Evolutionary conservation across 2,329 filamentous ascomycete genomes (phyloP), one percentile per base, ranked within the genome.

Genomic region (Aspergillus pseudoviridinutans): DNA sequence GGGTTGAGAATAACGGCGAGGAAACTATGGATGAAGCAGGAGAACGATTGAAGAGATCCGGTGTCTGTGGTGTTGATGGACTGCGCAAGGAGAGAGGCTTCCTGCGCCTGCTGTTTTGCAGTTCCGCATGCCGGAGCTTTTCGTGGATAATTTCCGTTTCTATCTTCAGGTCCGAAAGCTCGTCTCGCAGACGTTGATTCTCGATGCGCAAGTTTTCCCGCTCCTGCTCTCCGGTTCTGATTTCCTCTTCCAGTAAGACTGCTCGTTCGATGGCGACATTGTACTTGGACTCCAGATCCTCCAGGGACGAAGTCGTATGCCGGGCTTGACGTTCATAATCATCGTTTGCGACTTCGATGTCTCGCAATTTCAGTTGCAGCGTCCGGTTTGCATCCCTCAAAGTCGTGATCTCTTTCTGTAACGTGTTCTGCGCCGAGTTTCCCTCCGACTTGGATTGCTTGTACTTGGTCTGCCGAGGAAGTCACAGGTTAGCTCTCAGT

Each of bases 281-380:
- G 76, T 94, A 97, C 76, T 97, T 99, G 61, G 90, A 93, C 77
- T 99, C 94, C 74, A 99, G 82, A 71, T 99, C 94, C 77, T 99
- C 94, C 61, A 97, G 84, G 52, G 93, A 97, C 49, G 92, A 97
- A 38, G 91, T 92, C 28, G 93, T 97, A 75, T 97, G 94, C 66
- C 94, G 87, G 65, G 94, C 93, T 78, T 97, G 93, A 64, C 92
- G 87, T 79, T 99, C 94, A 72, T 93, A 97, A 75, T 99, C 94
- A 80, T 99, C 94, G 78, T 97, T 99, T 72, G 90, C 91, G 55
- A 99, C 94, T 76, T 99, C 94, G 66, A 93, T 96, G 74, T 99
- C 94, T 65, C 94, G 88, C 57, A 99, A 80, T 75, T 84, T 90
- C 61, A 96, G 80, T 68, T 94, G 89, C 60, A 97, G 77, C 3